A percentile compares a stretch with the other conserved stretches of the same genome.
Conservation (phyloP, 495 filamentous ascomycete species). For the Podospora fimiseda region DNA sequence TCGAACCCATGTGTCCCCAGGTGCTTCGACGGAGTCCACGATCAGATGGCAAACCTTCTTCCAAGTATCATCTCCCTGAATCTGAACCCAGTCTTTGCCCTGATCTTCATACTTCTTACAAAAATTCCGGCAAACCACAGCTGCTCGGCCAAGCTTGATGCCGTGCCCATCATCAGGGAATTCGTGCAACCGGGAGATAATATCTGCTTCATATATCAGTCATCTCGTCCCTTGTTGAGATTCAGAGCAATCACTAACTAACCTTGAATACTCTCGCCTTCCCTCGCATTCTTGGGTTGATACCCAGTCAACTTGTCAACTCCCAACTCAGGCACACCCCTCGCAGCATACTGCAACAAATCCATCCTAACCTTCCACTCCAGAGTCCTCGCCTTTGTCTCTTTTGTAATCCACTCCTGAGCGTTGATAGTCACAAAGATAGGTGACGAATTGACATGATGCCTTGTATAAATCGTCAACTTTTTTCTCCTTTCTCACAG, state of each 20-base stretch:
- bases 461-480: slow-evolving; percentile 19
- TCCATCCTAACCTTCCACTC: slow-evolving; percentile 72
- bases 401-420: slow-evolving; percentile 33
- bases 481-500: neutral
- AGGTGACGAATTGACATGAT: slow-evolving; percentile 38
- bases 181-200: slow-evolving; percentile 49
- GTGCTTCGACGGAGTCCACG: slow-evolving; percentile 48
- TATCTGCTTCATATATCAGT: slow-evolving; percentile 17
- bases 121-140: slow-evolving; percentile 39
- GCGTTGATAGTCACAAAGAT: slow-evolving; percentile 35
- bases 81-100: slow-evolving; percentile 40
- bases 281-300: slow-evolving; percentile 25
- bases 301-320: slow-evolving; percentile 53
- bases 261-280: neutral
- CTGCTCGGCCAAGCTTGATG: slow-evolving; percentile 64
- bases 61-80: slow-evolving; percentile 65
- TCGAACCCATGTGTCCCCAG: slow-evolving; percentile 46
- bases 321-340: slow-evolving; percentile 47
- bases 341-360: slow-evolving; percentile 59
- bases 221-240: neutral
- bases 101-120: slow-evolving; percentile 29
- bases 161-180: slow-evolving; percentile 73
- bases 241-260: neutral
- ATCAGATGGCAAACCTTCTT: slow-evolving; percentile 59
- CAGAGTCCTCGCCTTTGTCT: slow-evolving; percentile 56